Evolutionary conservation across 2,329 filamentous ascomycete species (phyloP).

Genomic region (Alternaria conjuncta): DNA sequence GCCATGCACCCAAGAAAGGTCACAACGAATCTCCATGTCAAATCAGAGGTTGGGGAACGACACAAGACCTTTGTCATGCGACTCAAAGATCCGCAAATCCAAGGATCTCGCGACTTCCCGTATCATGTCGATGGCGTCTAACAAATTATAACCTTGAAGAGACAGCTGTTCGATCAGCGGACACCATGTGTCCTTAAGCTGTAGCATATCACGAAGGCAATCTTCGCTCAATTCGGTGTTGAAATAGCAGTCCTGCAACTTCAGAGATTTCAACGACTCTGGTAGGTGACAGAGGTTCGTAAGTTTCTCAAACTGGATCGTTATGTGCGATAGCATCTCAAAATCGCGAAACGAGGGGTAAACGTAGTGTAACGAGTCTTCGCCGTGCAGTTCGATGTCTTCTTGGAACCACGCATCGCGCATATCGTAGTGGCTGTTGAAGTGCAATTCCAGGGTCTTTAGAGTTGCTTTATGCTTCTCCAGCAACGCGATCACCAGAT

Average conservation of each 20-base stretch:
- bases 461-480: background rate
- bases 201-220: background rate
- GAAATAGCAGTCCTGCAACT: background rate
- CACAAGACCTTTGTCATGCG: background rate
- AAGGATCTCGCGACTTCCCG: background rate
- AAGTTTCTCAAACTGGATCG: conserved; percentile 5
- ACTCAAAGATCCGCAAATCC: background rate
- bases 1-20: background rate
- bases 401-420: background rate
- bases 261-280: background rate
- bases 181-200: conserved; percentile 2
- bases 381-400: background rate
- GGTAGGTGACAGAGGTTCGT: background rate
- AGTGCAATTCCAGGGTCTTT: background rate
- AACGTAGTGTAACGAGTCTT: background rate
- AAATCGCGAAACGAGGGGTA: background rate
- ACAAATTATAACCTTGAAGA: background rate
- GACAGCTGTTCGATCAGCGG: background rate
- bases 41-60: background rate
- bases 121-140: background rate
- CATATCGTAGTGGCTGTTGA: background rate
- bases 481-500: conserved; percentile 9
- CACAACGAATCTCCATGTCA: background rate
- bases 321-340: background rate
- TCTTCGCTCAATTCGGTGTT: background rate